Percentiles rank a stretch among this genome's conserved stretches.
phyloP scores from a whole-genome alignment of 257 asterid species.

The Solanum ossicruentum region DNA sequence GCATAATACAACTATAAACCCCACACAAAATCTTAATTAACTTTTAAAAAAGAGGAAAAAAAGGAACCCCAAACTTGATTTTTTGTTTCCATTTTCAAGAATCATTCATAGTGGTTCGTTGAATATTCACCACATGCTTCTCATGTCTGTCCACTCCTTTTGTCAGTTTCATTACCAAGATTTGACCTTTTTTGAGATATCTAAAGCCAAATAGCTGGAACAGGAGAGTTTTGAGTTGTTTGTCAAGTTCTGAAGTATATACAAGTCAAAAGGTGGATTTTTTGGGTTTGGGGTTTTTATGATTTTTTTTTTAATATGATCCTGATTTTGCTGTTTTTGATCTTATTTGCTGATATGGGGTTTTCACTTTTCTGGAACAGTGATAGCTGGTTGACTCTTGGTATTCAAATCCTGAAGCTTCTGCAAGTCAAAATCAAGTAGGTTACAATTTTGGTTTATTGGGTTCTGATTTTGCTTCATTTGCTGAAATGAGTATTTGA shows the following conservation, averaged over 20 bases:
- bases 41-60: background rate
- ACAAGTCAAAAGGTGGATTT: background rate
- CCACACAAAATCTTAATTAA: background rate
- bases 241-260: background rate
- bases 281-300: background rate
- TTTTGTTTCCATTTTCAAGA: background rate
- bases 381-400: background rate
- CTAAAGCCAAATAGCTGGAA: background rate
- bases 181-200: background rate
- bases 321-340: background rate
- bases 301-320: background rate
- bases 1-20: background rate
- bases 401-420: background rate
- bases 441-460: background rate
- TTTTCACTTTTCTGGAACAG: background rate
- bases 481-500: conserved; percentile 16
- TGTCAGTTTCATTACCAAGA: background rate
- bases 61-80: background rate
- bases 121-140: background rate
- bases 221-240: background rate
- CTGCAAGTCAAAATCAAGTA: conserved; percentile 2
- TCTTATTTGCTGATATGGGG: conserved; percentile 18
- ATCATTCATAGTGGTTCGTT: background rate
- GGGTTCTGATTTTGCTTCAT: background rate
- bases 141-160: background rate